phyloP scores from a whole-genome alignment of 2,329 filamentous ascomycete genomes.

The Fusarium sulawesiense region DNA sequence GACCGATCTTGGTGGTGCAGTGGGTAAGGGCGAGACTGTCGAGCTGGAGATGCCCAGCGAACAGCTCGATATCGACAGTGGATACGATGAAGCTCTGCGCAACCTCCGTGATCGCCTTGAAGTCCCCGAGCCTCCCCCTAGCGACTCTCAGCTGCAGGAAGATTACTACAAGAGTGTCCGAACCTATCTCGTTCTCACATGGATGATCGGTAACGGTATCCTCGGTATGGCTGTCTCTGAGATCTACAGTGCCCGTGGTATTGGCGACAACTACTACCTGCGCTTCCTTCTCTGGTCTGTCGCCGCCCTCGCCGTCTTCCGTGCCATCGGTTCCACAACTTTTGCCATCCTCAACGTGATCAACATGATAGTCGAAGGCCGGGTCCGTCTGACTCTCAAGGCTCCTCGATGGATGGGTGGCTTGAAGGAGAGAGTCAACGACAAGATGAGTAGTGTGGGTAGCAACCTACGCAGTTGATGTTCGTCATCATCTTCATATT shows the following conservation, averaged over 20 bases:
- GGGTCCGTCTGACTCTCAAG: constrained; percentile 71
- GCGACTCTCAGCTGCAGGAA: constrained; percentile 89
- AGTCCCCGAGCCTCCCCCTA: constrained; percentile 70
- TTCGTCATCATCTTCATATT: not conserved
- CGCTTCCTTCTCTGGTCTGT: constrained; percentile 94
- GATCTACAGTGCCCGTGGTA: constrained; percentile 77
- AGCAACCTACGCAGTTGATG: constrained; percentile 56
- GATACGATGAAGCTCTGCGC: constrained; percentile 95
- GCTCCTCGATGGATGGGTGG: constrained; percentile 63
- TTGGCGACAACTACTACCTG: constrained; percentile 89
- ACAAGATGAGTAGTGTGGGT: constrained; percentile 62
- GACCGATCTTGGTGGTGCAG: constrained; percentile 90
- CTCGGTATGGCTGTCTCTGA: constrained; percentile 94
- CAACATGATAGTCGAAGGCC: constrained; percentile 87
- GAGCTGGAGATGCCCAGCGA: constrained; percentile 98
- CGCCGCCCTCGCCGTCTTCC: constrained; percentile 85
- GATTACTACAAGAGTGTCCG: constrained; percentile 98
- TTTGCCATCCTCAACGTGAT: constrained; percentile 88
- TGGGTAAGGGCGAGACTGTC: constrained; percentile 81
- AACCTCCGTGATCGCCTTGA: constrained; percentile 95
- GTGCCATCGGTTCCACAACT: constrained; percentile 81
- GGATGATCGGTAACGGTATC: constrained; percentile 92
- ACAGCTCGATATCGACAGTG: constrained; percentile 96
- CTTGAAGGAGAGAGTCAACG: constrained; percentile 57
- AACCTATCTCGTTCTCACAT: constrained; percentile 96